Evolutionary conservation across 208 protist genomes (phyloP).

Genomic region (Wallacemonas collosoma): DNA sequence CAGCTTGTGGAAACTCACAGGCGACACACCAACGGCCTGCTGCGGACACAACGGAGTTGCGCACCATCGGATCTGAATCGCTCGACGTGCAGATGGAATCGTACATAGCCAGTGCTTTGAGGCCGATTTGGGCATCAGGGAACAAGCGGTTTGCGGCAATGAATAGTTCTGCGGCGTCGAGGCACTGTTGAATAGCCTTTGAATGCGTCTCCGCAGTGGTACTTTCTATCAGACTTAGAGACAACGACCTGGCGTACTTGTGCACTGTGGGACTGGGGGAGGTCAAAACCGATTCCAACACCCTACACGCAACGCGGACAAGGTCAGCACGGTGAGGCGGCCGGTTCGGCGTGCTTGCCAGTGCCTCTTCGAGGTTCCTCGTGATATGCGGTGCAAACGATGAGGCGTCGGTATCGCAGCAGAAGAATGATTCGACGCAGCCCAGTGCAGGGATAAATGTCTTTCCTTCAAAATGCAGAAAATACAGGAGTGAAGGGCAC

Average conservation of each 20-base stretch:
- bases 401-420: slow-evolving; percentile 11
- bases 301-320: slow-evolving; percentile 9
- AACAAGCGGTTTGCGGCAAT: slow-evolving; percentile 9
- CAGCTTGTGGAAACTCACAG: not conserved
- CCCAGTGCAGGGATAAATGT: slow-evolving; percentile 20
- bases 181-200: slow-evolving; percentile 10
- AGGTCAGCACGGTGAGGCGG: not conserved
- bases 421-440: slow-evolving; percentile 23
- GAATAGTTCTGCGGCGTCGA: slow-evolving; percentile 3
- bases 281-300: slow-evolving; percentile 6
- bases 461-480: slow-evolving; percentile 13
- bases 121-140: slow-evolving; percentile 8
- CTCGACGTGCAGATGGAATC: not conserved
- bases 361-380: not conserved
- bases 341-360: not conserved
- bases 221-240: not conserved
- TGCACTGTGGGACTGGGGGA: slow-evolving; percentile 6
- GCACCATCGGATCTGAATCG: not conserved
- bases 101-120: slow-evolving; percentile 2
- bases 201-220: not conserved
- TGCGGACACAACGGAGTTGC: not conserved
- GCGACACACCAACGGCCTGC: not conserved
- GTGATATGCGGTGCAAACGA: slow-evolving; percentile 7
- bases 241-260: slow-evolving; percentile 6
- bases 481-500: slow-evolving; percentile 21